Evolutionary conservation across 495 filamentous ascomycete genomes (phyloP), one percentile per base, ranked within the genome.

Genomic region (Talaromyces proteolyticus): DNA sequence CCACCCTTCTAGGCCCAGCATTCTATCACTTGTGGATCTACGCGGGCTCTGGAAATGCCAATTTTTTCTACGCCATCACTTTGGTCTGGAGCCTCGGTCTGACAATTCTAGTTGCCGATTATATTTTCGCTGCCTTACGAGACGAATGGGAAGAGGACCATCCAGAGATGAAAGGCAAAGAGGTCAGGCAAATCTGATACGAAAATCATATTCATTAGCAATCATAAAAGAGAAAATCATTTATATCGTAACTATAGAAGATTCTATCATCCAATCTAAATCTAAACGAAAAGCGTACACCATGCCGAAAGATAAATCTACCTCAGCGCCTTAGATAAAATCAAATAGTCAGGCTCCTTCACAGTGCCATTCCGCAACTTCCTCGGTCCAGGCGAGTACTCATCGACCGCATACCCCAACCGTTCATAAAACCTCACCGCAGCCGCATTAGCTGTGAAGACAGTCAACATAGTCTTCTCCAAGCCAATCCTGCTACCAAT

Each of bases 11-110:
- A 0, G 93, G 93, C 0, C 93, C 93, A 0, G 90, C 91, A 0
- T 98, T 98, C 68, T 95, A 97, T 59, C 82, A 98, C 65, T 77
- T 98, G 3, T 98, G 93, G 93, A 95, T 97, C 53, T 98, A 98
- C 61, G 94, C 93, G 17, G 93, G 93, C 36, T 94, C 88, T 26
- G 93, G 94, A 24, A 98, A 98, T 60, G 93, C 93, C 37, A 98
- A 98, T 64, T 98, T 98, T 72, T 98, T 97, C 70, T 98, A 98
- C 59, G 93, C 93, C 58, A 97, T 98, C 61, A 98, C 93, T 4
- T 77, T 98, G 0, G 93, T 97, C 14, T 98, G 93, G 93, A 93
- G 89, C 58, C 68, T 98, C 3, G 93, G 89, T 0, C 73, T 90
- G 36, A 90, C 88, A 1, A 74, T 89, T 25, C 61, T 96, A 23